These are phyloP conservation scores for Cladobotryum protrusum DNA, from an alignment of 2,329 filamentous ascomycete genomes.

Conservation along the genomic window DNA sequence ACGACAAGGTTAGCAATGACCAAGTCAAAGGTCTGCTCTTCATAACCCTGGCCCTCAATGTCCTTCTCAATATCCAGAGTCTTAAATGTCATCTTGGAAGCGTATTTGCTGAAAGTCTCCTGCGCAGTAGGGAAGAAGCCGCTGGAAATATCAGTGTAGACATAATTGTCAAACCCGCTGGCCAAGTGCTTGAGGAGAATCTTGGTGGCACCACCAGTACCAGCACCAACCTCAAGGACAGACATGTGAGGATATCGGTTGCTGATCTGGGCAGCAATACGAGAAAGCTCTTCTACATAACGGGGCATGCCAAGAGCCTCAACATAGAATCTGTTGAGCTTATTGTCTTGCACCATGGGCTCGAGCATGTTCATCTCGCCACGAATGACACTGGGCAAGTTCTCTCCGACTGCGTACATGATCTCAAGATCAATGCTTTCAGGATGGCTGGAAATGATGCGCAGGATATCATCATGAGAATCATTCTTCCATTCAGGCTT, in stretches of 20 bases:
- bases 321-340: background rate
- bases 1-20: background rate
- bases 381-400: background rate
- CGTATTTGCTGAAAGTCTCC: background rate
- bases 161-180: background rate
- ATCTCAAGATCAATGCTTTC: too few relatives aligned
- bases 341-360: background rate
- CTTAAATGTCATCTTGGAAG: background rate
- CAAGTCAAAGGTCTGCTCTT: background rate
- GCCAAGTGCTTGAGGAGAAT: background rate
- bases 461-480: too few relatives aligned
- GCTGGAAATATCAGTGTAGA: background rate
- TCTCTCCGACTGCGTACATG: background rate
- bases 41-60: background rate
- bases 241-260: constrained; percentile 36
- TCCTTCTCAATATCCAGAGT: constrained; percentile 1
- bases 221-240: constrained; percentile 37
- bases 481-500: too few relatives aligned
- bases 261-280: constrained; percentile 23
- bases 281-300: background rate
- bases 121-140: background rate
- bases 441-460: too few relatives aligned
- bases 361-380: background rate
- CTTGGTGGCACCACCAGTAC: constrained; percentile 22
- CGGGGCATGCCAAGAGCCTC: background rate